Base-by-base conservation (phyloP, 2,329 filamentous ascomycete genomes). In the Neonectria faginata region DNA sequence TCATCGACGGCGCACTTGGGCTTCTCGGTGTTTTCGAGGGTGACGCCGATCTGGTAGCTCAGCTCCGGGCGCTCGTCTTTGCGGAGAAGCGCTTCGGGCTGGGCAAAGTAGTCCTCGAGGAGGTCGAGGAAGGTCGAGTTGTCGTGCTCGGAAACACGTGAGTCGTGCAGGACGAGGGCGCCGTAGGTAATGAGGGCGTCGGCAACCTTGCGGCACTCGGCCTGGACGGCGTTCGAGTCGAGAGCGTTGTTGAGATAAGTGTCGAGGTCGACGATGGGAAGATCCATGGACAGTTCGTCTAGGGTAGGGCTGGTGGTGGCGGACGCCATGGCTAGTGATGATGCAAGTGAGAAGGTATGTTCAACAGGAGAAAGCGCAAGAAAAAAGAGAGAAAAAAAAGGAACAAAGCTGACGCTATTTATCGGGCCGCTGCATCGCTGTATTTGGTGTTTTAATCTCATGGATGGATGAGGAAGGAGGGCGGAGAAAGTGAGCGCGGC, bases 81-180 rank as follows among this genome's bases (percentile, higher is more conserved):
- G 53, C 75, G 76, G 39, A 89, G 80, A 2, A 73, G 75, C 9
- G 75, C 80, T 18, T 79, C 78, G 16, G 86, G 83, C 76, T 89
- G 87, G 36, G 85, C 86, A 72, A 89, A 89, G 80, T 89, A 89
- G 79, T 88, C 86, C 77, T 89, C 87, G n/a, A 89, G 82, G 41
- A 89, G 80, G 75, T 89, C 86, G 61, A 89, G 83, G 70, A 89
- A 89, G 58, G 79, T 77, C 27, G 79, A 78, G 78, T 89, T 89
- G 77, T 87, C 84, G 2, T 77, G 70, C 70, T 86, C 84, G 18
- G 84, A 80, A 12, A 88, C 86, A 66, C 87, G 86, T 56, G 84
- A 84, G 78, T 89, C 87, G 78, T 87, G 87, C 50, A 89, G 81
- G 25, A 89, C 80, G 20, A 89, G 82, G 9, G 87, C 87, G 63